Base-by-base conservation (phyloP, 768 basidiomycete species). In the Suillus weaverae region DNA sequence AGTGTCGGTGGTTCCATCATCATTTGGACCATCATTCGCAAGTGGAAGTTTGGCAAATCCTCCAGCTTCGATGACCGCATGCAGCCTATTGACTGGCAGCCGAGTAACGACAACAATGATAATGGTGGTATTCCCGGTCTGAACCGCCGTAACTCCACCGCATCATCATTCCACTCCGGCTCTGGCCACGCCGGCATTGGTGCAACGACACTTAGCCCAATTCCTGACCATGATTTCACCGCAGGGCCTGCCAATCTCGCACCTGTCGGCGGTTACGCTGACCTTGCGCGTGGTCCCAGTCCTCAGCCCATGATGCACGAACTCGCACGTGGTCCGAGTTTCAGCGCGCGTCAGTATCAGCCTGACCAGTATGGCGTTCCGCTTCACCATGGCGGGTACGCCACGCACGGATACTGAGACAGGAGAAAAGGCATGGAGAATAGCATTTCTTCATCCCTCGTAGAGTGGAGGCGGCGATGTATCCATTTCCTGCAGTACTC, bases 1-100 rank as follows among this genome's bases (percentile, higher is more conserved):
- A 86, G 82, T 54, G 70, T 94, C 50, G 94, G 86, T 60, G 89
- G 83, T 36, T 72, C 89, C 60, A 83, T 84, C 63, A 86, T 94
- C 69, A 81, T 90, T 67, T 96, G 94, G 94, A 95, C 93, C 56
- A 78, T 94, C 72, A 91, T 95, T 82, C 89, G 94, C 80, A 94
- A 95, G 77, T 94, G 92, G 90, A 94, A 94, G 80, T 88, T 95
- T 72, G 87, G 86, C 62, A 86, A 90, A 64, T 94, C 93, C 36
- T 83, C 85, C 72, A 84, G 85, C 70, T 95, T 95, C 74, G 90
- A 92, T 70, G 86, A 88, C 66, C 91, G 93, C 69, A 86, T 96
- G 80, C 86, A 90, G 65, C 93, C 94, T 66, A 92, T 95, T 73
- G 88, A 94, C 79, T 95, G 91, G 92, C 86, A 90, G 72, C 91